Evolutionary conservation across 2,329 filamentous ascomycete species (phyloP).

Genomic region (Diaporthe vaccinii): DNA sequence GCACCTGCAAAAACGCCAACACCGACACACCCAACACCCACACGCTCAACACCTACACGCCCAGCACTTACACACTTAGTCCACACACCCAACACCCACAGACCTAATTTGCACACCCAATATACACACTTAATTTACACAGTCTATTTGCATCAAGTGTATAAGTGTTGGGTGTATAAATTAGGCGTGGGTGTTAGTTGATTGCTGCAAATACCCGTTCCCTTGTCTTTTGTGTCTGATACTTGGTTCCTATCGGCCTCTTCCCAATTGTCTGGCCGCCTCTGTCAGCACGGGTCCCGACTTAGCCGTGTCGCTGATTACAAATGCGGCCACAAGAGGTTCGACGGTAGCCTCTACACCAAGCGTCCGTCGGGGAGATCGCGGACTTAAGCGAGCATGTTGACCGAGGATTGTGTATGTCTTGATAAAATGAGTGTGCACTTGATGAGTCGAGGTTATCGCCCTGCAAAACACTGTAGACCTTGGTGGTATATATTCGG

Average conservation of each 20-base stretch:
- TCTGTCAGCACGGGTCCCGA: neutral
- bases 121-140: no score
- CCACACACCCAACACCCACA: no score
- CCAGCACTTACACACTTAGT: no score
- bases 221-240: no score
- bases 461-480: neutral
- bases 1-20: no score
- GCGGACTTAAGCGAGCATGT: slow-evolving; percentile 7
- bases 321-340: neutral
- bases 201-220: no score
- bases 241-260: neutral
- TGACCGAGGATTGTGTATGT: neutral
- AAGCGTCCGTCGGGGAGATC: slow-evolving; percentile 5
- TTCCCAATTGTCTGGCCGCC: neutral
- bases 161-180: no score
- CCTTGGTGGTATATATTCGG: neutral
- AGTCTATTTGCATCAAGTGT: no score
- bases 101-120: no score
- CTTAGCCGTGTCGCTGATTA: neutral
- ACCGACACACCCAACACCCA: no score
- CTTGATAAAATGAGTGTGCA: neutral
- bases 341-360: neutral
- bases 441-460: neutral
- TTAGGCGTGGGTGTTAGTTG: no score
- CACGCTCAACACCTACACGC: no score